Evolutionary conservation across 805 yeast genomes (phyloP), one percentile per base, ranked within the genome.

Genomic region (Wickerhamomyces chaumierensis): DNA sequence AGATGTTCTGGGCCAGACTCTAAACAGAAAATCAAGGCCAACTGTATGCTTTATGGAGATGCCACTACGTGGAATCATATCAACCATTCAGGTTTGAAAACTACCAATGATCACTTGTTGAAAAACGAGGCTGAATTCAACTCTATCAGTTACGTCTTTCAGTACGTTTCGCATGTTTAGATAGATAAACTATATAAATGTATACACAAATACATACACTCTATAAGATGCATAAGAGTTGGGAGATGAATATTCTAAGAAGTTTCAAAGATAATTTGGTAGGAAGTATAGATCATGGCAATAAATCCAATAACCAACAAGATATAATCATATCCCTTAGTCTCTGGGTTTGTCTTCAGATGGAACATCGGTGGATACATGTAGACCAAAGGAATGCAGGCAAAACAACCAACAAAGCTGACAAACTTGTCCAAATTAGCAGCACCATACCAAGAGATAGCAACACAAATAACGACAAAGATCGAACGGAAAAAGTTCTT

Each of bases 51-150:
- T 27, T 92, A 92, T 55, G 98, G 98, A 46, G 98, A 92, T 60
- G 84, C 97, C 0, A 92, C 96, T 0, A 79, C 96, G 0, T 90
- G 98, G 98, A 90, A 92, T 56, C 98, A 92, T 62, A 67, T 84
- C 41, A 72, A 78, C 43, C 83, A 71, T 42, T 70, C 65, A 3
- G 75, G 71, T 2, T 63, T 92, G 52, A 62, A 57, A 20, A 60
- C 62, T 25, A 83, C 88, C 17, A 83, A 86, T 49, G 98, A 92
- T 54, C 70, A 74, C 43, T 62, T 92, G 37, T 63, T 92, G 42
- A 71, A 75, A 46, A 86, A 82, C 51, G 98, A 92, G 56, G 62
- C 69, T 16, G 69, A 72, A 17, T 71, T 70, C 48, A 69, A 75
- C 31, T 86, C 83, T 36, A 76, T 92, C 17, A 73, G 87, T 38